A percentile compares a stretch with the other conserved stretches of the same genome.
phyloP scores from a whole-genome alignment of 371 early-diverging fungal species.

The Mortierella sp. region DNA sequence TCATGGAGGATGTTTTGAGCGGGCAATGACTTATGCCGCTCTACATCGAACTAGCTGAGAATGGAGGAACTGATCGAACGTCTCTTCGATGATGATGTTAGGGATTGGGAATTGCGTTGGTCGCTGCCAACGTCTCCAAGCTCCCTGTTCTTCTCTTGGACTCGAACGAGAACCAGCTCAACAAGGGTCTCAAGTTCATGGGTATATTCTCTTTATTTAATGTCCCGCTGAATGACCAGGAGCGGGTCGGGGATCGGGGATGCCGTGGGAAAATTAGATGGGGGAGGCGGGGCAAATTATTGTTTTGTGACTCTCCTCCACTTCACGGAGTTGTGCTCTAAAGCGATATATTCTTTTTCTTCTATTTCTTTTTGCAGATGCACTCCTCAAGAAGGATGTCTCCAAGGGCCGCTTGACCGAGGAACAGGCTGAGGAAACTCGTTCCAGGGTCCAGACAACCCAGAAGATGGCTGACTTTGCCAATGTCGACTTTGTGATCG shows the following conservation, averaged over 20 bases:
- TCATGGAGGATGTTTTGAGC: no score
- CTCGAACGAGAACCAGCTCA: conserved; percentile 82
- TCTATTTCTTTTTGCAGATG: no score
- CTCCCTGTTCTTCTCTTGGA: conserved; percentile 87
- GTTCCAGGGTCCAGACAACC: conserved; percentile 75
- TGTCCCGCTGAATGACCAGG: no score
- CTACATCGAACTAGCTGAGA: no score
- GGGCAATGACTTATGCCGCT: no score
- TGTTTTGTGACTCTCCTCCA: no score
- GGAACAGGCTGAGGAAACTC: conserved; percentile 76
- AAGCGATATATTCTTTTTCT: no score
- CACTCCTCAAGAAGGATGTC: conserved; percentile 90
- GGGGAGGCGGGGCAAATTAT: background rate
- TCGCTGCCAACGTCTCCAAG: conserved; percentile 89
- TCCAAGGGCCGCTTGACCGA: conserved; percentile 87
- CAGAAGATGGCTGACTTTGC: conserved; percentile 66
- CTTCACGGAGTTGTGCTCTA: no score
- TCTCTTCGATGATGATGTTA: conserved; percentile 4
- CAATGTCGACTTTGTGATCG: conserved; percentile 89
- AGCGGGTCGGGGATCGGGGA: background rate
- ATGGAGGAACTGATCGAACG: background rate
- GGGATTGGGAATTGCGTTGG: conserved; percentile 96
- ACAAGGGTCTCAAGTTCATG: conserved; percentile 85
- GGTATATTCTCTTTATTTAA: no score
- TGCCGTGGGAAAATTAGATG: conserved; percentile 28